Evolutionary conservation across 495 filamentous ascomycete genomes (phyloP).

Genomic region (Aspergillus baeticus): DNA sequence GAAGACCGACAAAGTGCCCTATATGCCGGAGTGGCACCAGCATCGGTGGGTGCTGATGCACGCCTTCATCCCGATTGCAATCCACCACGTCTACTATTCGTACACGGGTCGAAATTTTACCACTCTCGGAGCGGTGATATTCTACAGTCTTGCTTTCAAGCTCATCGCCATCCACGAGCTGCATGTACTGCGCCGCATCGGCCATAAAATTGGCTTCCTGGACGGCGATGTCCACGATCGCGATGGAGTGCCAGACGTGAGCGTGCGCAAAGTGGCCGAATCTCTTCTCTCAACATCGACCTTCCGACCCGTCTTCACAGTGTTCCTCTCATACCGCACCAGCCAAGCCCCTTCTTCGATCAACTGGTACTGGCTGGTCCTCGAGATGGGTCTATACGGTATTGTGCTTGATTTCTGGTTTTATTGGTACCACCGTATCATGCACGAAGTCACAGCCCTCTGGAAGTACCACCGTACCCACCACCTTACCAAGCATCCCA

Average conservation of each 20-base stretch:
- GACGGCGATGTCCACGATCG: conserved; percentile 28
- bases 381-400: conserved; percentile 40
- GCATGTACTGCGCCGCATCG: conserved; percentile 24
- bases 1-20: conserved; percentile 35
- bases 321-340: conserved; percentile 23
- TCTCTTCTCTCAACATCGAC: conserved; percentile 24
- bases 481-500: conserved; percentile 47
- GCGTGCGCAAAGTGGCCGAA: conserved; percentile 20
- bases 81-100: conserved; percentile 29
- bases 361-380: conserved; percentile 34
- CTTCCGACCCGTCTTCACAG: conserved; percentile 20
- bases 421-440: conserved; percentile 45
- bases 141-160: conserved; percentile 30
- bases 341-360: conserved; percentile 12
- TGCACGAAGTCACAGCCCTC: conserved; percentile 38
- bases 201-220: conserved; percentile 24
- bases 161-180: conserved; percentile 37
- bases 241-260: conserved; percentile 27
- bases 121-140: conserved; percentile 22
- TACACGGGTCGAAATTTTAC: conserved; percentile 25
- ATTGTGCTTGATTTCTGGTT: conserved; percentile 49
- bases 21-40: conserved; percentile 24
- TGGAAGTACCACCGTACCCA: conserved; percentile 47
- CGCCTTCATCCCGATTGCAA: conserved; percentile 21
- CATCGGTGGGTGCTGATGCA: conserved; percentile 35